Conservation (phyloP, 1,284 basidiomycete species). For the Apiotrichum brassicae region DNA sequence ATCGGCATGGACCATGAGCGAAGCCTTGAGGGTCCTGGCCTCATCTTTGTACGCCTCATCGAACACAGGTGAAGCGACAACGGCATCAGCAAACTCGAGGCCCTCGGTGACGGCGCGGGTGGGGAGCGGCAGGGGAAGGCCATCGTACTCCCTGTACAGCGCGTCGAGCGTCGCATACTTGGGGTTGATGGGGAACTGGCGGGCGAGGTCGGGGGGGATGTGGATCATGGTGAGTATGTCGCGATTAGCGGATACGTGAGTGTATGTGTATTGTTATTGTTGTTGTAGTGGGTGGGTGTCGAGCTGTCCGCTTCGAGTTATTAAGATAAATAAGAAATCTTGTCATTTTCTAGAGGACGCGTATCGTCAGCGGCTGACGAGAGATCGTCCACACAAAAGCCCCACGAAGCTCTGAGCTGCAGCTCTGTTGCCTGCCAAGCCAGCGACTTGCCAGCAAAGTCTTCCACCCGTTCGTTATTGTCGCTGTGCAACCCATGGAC, state of each 20-base stretch:
- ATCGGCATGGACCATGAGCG: slow-evolving; percentile 13
- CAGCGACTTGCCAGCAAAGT: too few relatives aligned
- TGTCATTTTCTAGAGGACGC: too few relatives aligned
- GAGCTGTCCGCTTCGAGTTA: too few relatives aligned
- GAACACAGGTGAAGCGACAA: slow-evolving; percentile 13
- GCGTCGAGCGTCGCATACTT: slow-evolving; percentile 11
- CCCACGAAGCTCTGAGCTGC: too few relatives aligned
- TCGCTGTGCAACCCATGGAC: too few relatives aligned
- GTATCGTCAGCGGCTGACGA: too few relatives aligned
- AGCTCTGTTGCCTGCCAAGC: too few relatives aligned
- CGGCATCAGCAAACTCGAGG: slow-evolving; percentile 12
- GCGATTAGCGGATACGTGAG: too few relatives aligned
- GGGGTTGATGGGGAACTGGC: slow-evolving; percentile 16
- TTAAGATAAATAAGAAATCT: too few relatives aligned
- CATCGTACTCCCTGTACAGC: slow-evolving; percentile 10
- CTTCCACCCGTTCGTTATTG: too few relatives aligned
- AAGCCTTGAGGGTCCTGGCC: slow-evolving; percentile 6
- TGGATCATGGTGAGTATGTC: slow-evolving; percentile 8
- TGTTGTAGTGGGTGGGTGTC: background rate
- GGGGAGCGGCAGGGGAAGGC: slow-evolving; percentile 11
- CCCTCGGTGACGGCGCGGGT: slow-evolving; percentile 9
- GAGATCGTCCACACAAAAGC: too few relatives aligned
- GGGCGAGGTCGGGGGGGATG: slow-evolving; percentile 12
- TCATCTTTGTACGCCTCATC: slow-evolving; percentile 10
- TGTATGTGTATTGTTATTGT: background rate